Evolutionary conservation across 1,284 basidiomycete species (phyloP).

Genomic region (Paramarasmius palmivorus): DNA sequence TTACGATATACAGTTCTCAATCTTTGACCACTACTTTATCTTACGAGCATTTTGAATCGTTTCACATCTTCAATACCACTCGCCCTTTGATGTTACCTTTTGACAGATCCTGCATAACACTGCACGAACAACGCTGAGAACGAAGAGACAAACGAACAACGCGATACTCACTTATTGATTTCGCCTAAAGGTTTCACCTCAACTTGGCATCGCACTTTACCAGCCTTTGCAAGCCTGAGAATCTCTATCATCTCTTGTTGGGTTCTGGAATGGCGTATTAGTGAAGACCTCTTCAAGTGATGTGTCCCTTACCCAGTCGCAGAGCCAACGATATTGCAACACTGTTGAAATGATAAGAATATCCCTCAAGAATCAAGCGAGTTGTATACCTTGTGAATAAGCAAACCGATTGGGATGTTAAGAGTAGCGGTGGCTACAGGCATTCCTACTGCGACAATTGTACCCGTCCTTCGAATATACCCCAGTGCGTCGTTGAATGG

Average conservation of each 20-base stretch:
- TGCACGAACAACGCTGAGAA: constrained; percentile 15
- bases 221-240: constrained; percentile 59
- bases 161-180: constrained; percentile 42
- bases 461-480: constrained; percentile 59
- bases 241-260: constrained; percentile 69
- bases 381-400: constrained; percentile 50
- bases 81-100: constrained; percentile 35
- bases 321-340: constrained; percentile 57
- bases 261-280: constrained; percentile 31
- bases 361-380: neutral
- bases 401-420: constrained; percentile 53
- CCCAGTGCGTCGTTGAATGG: constrained; percentile 67
- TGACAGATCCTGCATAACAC: constrained; percentile 33
- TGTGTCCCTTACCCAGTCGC: constrained; percentile 50
- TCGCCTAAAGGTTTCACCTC: constrained; percentile 47
- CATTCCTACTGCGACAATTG: constrained; percentile 65
- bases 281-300: neutral
- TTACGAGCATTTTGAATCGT: neutral
- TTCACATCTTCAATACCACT: constrained; percentile 24
- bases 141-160: neutral
- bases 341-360: constrained; percentile 25
- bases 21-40: no score
- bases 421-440: constrained; percentile 40
- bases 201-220: constrained; percentile 61
- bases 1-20: no score